These are phyloP conservation scores for Microcyclospora tardicrescens DNA, from an alignment of 2,329 filamentous ascomycete species.

Conservation along the genomic window DNA sequence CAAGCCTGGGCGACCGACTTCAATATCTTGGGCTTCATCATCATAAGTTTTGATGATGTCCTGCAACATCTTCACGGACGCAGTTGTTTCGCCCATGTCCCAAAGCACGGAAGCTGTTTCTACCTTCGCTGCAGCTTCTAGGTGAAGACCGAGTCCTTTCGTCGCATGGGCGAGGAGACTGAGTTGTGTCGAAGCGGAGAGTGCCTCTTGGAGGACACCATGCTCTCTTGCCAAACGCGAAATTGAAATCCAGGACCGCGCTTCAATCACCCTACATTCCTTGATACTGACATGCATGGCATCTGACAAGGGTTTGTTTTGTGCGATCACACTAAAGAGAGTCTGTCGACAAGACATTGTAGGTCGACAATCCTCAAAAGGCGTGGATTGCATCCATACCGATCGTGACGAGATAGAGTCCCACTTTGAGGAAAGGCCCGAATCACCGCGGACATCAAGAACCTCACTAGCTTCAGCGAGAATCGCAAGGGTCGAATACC, in stretches of 20 bases:
- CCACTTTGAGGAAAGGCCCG: constrained; percentile 51
- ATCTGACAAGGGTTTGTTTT: constrained; percentile 50
- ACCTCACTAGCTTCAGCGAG: constrained; percentile 74
- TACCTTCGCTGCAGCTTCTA: constrained; percentile 64
- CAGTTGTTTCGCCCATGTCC: constrained; percentile 82
- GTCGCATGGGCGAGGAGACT: constrained; percentile 62
- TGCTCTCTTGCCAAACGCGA: constrained; percentile 68
- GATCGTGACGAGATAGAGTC: constrained; percentile 51
- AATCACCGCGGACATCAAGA: constrained; percentile 45
- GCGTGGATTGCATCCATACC: constrained; percentile 56
- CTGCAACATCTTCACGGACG: constrained; percentile 81
- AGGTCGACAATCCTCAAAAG: constrained; percentile 64
- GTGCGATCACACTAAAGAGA: constrained; percentile 64
- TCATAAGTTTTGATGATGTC: constrained; percentile 50
- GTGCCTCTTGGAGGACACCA: constrained; percentile 68
- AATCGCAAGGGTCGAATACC: constrained; percentile 47
- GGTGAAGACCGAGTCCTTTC: constrained; percentile 55
- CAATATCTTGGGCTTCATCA: constrained; percentile 55
- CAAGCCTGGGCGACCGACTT: constrained; percentile 62
- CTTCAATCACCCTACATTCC: constrained; percentile 58
- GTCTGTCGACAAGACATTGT: constrained; percentile 76
- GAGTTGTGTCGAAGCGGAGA: constrained; percentile 76
- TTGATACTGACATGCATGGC: constrained; percentile 48
- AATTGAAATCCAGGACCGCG: constrained; percentile 62
- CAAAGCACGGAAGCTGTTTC: constrained; percentile 84